Evolutionary conservation across 495 filamentous ascomycete species (phyloP).

Genomic region (Staphylotrichum longicolle): DNA sequence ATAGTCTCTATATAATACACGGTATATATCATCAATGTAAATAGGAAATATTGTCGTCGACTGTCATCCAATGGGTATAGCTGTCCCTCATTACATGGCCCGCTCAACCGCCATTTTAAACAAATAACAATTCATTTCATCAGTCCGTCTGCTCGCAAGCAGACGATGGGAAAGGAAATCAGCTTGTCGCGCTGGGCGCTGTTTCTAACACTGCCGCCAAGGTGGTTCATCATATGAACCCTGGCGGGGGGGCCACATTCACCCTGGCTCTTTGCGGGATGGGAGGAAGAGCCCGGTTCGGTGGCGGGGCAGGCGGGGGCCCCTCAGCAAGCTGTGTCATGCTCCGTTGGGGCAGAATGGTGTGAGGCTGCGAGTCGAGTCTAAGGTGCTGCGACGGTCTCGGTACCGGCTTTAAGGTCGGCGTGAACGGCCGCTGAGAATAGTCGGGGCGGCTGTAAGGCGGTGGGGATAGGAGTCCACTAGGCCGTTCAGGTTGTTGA

Average conservation of each 20-base stretch:
- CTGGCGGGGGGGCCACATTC: conserved; percentile 15
- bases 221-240: conserved; percentile 17
- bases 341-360: conserved; percentile 48
- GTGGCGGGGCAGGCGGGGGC: conserved; percentile 62
- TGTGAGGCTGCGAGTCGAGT: conserved; percentile 31
- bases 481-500: conserved; percentile 19
- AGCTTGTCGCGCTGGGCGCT: not conserved
- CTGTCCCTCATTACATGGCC: conserved; percentile 2
- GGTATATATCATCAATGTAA: conserved; percentile 1
- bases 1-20: no score
- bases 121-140: not conserved
- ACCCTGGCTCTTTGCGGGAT: conserved; percentile 42
- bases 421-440: conserved; percentile 26
- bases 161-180: conserved; percentile 1
- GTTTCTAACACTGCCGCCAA: not conserved
- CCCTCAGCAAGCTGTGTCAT: conserved; percentile 58
- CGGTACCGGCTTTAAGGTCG: conserved; percentile 28
- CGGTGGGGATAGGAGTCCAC: not conserved
- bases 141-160: conserved; percentile 6
- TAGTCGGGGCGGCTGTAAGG: conserved; percentile 20
- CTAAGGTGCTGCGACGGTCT: conserved; percentile 33
- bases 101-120: not conserved
- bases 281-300: conserved; percentile 61
- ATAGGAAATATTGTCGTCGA: conserved; percentile 11
- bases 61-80: conserved; percentile 19